Evolutionary conservation across 2,329 filamentous ascomycete species (phyloP).

Genomic region (Sphaerulina musiva): DNA sequence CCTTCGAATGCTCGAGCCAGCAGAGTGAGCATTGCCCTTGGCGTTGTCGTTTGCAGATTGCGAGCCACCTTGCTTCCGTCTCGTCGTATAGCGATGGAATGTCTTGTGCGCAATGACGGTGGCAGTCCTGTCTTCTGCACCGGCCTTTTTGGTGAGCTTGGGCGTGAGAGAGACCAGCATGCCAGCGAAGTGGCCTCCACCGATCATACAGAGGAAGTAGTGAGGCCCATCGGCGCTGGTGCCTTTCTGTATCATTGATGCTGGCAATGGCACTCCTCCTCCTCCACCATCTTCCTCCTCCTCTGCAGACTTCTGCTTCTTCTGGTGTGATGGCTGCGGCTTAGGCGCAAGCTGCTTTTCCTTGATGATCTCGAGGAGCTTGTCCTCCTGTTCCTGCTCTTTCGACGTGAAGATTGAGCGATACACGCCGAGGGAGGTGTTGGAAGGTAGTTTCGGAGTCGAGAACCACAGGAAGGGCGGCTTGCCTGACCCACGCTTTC

Average conservation of each 20-base stretch:
- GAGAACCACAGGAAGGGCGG: slow-evolving; percentile 79
- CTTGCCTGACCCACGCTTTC: slow-evolving; percentile 55
- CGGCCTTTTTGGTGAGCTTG: slow-evolving; percentile 63
- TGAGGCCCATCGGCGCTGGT: slow-evolving; percentile 66
- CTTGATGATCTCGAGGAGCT: slow-evolving; percentile 60
- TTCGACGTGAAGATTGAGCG: slow-evolving; percentile 67
- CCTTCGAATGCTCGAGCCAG: slow-evolving; percentile 77
- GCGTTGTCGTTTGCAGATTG: slow-evolving; percentile 90
- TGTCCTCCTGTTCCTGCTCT: slow-evolving; percentile 59
- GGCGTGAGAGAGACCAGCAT: slow-evolving; percentile 90
- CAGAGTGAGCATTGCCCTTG: slow-evolving; percentile 91
- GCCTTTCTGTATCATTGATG: slow-evolving; percentile 32
- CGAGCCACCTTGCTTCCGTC: slow-evolving; percentile 90
- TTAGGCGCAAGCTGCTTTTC: slow-evolving; percentile 70
- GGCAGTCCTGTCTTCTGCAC: slow-evolving; percentile 74
- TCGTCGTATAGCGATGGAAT: slow-evolving; percentile 93
- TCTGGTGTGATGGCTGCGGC: slow-evolving; percentile 41
- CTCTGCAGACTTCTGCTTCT: slow-evolving; percentile 35
- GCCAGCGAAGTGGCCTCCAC: slow-evolving; percentile 91
- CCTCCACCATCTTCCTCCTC: slow-evolving; percentile 42
- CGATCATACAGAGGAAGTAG: slow-evolving; percentile 97
- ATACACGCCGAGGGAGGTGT: slow-evolving; percentile 80
- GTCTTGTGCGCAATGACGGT: slow-evolving; percentile 92
- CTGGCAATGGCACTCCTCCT: slow-evolving; percentile 53
- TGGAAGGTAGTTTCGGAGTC: slow-evolving; percentile 65